Evolutionary conservation across 768 basidiomycete genomes (phyloP).

Genomic region (Pisolithus tinctorius): DNA sequence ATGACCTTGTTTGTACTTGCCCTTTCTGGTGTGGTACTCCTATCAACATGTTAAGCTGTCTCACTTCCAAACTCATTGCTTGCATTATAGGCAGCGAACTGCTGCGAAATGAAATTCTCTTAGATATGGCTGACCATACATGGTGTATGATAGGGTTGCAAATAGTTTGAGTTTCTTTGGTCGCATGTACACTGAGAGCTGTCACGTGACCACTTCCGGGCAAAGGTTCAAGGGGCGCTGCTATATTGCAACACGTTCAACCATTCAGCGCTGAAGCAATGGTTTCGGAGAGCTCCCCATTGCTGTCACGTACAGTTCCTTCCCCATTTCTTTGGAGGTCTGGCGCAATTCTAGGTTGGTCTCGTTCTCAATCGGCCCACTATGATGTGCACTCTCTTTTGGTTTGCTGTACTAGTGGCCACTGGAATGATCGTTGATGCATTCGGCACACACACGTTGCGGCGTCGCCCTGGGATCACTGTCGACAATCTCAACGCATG

Average conservation of each 20-base stretch:
- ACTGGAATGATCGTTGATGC: conserved; percentile 55
- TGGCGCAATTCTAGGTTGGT: conserved; percentile 36
- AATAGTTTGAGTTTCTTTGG: too few relatives aligned
- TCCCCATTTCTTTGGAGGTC: conserved; percentile 34
- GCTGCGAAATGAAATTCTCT: too few relatives aligned
- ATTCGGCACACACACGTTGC: conserved; percentile 63
- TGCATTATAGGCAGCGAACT: too few relatives aligned
- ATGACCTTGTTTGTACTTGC: background rate
- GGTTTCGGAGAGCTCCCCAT: conserved; percentile 15
- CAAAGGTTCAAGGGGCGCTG: too few relatives aligned
- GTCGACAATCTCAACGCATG: conserved; percentile 52
- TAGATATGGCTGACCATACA: too few relatives aligned
- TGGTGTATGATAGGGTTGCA: too few relatives aligned
- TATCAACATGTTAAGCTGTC: too few relatives aligned
- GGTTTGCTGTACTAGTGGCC: conserved; percentile 24
- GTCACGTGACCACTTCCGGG: too few relatives aligned
- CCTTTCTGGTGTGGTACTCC: background rate
- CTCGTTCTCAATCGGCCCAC: background rate
- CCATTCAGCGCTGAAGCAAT: background rate
- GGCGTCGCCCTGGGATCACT: conserved; percentile 39
- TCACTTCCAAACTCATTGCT: too few relatives aligned
- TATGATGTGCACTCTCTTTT: background rate
- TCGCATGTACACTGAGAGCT: too few relatives aligned
- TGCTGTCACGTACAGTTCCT: conserved; percentile 13
- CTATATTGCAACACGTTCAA: background rate